Conservation (phyloP, 192 early-diverging fungal species). For the Coemansia sp. region DNA sequence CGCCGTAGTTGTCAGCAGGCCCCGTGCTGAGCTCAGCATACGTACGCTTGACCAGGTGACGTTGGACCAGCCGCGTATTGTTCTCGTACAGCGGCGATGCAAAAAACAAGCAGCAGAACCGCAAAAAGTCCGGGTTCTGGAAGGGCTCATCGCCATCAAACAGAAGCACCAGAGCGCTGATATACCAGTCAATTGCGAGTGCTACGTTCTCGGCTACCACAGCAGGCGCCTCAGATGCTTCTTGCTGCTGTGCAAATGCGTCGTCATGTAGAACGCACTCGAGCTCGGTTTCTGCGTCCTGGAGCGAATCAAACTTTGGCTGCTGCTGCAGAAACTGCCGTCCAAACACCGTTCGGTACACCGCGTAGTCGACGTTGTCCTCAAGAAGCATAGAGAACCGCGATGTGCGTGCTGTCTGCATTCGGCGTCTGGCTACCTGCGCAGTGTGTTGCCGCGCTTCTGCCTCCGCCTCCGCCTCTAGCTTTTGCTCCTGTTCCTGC, state of each 20-base stretch:
- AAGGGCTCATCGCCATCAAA: constrained; percentile 51
- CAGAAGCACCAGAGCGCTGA: constrained; percentile 38
- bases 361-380: constrained; percentile 45
- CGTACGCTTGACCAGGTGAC: constrained; percentile 48
- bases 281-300: constrained; percentile 47
- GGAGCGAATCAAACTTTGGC: constrained; percentile 42
- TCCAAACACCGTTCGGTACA: constrained; percentile 34
- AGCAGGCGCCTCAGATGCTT: constrained; percentile 13
- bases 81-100: constrained; percentile 54
- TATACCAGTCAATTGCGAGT: constrained; percentile 50
- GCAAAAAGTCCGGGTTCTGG: constrained; percentile 50
- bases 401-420: constrained; percentile 22
- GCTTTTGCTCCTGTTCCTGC: not conserved
- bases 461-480: not conserved
- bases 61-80: constrained; percentile 49
- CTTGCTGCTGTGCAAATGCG: constrained; percentile 17
- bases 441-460: not conserved
- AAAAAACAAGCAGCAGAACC: constrained; percentile 53
- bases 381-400: constrained; percentile 48
- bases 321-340: constrained; percentile 39
- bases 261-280: constrained; percentile 44
- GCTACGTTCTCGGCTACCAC: constrained; percentile 45
- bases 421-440: no score
- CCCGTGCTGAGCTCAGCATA: constrained; percentile 43
- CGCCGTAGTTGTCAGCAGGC: constrained; percentile 19